These are phyloP conservation scores for Irpex lacteus DNA, from an alignment of 1,284 basidiomycete species.

Conservation along the genomic window DNA sequence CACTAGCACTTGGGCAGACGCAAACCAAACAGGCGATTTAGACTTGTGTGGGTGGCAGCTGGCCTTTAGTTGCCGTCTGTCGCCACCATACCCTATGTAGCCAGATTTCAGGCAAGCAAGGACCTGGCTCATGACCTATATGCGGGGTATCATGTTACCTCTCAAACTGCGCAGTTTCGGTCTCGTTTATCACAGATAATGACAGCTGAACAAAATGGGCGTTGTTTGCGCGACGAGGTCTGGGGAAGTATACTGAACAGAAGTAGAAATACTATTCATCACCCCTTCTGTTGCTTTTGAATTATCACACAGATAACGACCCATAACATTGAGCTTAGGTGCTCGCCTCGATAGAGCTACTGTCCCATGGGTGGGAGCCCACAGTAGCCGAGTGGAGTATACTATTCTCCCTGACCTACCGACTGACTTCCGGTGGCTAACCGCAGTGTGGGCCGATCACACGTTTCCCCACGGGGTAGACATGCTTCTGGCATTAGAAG, in stretches of 20 bases:
- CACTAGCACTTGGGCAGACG: not conserved
- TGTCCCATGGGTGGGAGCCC: not conserved
- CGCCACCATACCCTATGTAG: not conserved
- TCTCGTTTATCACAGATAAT: not conserved
- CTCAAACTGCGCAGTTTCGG: not conserved
- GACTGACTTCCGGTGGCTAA: not conserved
- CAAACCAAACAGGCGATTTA: not conserved
- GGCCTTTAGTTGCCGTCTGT: not conserved
- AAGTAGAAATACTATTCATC: not conserved
- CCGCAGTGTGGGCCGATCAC: not conserved
- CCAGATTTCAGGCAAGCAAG: not conserved
- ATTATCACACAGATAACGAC: not conserved
- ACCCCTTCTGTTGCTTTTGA: not conserved
- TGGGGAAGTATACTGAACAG: not conserved
- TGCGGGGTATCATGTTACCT: not conserved
- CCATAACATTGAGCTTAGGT: not conserved
- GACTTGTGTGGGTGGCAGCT: not conserved
- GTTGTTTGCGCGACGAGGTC: not conserved
- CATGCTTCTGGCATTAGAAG: not conserved
- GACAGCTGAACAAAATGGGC: not conserved
- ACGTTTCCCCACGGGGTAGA: not conserved
- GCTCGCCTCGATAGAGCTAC: not conserved
- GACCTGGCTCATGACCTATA: not conserved
- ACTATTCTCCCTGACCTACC: not conserved
- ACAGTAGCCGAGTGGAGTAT: not conserved